Evolutionary conservation across 768 basidiomycete genomes (phyloP), one percentile per base, ranked within the genome.

Genomic region (Tephrocybe sp.): DNA sequence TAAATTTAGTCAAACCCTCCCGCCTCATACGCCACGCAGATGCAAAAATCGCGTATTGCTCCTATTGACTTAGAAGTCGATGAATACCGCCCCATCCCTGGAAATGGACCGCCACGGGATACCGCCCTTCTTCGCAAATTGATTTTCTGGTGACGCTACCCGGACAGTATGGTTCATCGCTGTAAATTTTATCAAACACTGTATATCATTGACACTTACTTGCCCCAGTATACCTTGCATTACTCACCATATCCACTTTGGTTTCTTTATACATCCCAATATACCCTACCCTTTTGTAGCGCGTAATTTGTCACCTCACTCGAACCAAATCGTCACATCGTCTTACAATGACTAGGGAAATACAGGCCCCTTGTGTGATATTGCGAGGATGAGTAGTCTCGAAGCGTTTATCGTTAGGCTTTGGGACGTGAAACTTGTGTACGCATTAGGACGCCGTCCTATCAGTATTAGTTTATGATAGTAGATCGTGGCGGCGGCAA

Each of bases 41-140:
- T 86, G 79, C 83, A 86, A 64, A 76, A 80, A 53, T 76, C 79
- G 16, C 74, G 86, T 48, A 80, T 86, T 41, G 75, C 79, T 15
- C 74, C 78, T 8, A 70, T 76, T 31, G 74, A 80, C 13, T 60
- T 71, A 23, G 67, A 73, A 25, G 69, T 73, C 25, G 78, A 78
- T 53, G 72, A 74, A 23, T 64, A 66, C 53, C 61, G 64, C 25
- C 49, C 59, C 31, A 50, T 66, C 6, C 47, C 55, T n/a, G 43
- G 55, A 1, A 46, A 53, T 36, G 57, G 39, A 33, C 69, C 63
- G 29, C 62, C 67, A 37, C 70, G 65, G 58, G 78, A 80, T 53
- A 61, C 70, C 42, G 69, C 71, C 42, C 68, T 74, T 54, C 64
- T 82, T 56, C 76, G 79, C 55, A 79, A 68, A 63, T 54, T 82